phyloP scores from a whole-genome alignment of 805 yeast genomes.

The Metschnikowia hibisci region DNA sequence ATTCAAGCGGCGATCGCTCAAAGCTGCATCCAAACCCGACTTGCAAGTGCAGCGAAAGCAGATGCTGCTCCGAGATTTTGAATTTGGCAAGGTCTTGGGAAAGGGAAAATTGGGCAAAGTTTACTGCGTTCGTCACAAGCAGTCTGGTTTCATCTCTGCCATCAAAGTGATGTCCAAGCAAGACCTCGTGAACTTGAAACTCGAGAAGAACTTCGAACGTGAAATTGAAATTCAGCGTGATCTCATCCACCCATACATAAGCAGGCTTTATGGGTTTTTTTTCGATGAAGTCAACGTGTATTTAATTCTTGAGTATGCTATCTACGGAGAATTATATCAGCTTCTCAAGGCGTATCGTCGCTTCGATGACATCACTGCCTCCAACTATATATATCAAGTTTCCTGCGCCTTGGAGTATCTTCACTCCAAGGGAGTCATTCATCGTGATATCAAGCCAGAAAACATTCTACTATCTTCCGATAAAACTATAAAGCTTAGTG shows the following conservation, averaged over 20 bases:
- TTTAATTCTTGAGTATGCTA: conserved; percentile 77
- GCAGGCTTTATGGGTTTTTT: conserved; percentile 82
- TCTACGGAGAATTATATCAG: conserved; percentile 83
- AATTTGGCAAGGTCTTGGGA: conserved; percentile 82
- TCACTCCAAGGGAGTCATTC: conserved; percentile 78
- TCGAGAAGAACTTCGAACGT: conserved; percentile 80
- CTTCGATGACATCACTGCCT: conserved; percentile 70
- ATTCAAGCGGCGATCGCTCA: not conserved
- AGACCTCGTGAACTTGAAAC: conserved; percentile 69
- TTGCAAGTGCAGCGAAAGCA: not conserved
- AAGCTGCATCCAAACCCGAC: not conserved
- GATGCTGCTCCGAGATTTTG: conserved; percentile 59
- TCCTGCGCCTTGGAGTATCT: conserved; percentile 74
- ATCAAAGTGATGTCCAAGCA: conserved; percentile 85
- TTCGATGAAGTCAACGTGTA: conserved; percentile 78
- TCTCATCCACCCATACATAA: conserved; percentile 71
- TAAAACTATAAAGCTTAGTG: conserved; percentile 78
- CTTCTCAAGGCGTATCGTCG: conserved; percentile 61
- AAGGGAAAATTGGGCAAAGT: conserved; percentile 94
- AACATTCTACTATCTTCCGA: conserved; percentile 76
- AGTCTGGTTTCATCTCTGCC: conserved; percentile 80
- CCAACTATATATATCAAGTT: conserved; percentile 77
- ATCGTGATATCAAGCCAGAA: conserved; percentile 93
- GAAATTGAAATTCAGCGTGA: conserved; percentile 89
- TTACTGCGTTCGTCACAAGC: conserved; percentile 76